These are phyloP conservation scores for Bolboschoenus planiculmis DNA, from an alignment of 176 grass and related monocot species.

Conservation along the genomic window DNA sequence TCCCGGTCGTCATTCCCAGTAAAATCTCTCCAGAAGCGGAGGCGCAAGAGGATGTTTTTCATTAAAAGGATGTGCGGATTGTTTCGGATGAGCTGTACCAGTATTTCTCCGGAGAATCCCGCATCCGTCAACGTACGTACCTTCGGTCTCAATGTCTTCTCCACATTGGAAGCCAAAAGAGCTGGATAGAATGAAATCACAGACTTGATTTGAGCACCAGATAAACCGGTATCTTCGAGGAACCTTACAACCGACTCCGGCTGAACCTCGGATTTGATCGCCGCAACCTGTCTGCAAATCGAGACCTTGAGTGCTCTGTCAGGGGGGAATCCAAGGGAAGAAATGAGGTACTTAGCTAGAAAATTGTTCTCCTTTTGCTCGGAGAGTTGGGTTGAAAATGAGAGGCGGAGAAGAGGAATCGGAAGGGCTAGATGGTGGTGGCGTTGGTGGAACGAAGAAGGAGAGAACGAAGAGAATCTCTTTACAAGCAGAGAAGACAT, in stretches of 20 bases:
- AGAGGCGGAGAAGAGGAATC: not conserved
- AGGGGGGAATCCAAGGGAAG: not conserved
- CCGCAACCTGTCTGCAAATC: not conserved
- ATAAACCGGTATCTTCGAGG: constrained; percentile 3
- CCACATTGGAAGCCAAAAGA: constrained; percentile 9
- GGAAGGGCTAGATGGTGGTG: not conserved
- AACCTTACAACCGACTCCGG: constrained; percentile 7
- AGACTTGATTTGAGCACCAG: not conserved
- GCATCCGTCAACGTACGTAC: not conserved
- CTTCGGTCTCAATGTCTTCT: constrained; percentile 15
- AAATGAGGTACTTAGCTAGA: not conserved
- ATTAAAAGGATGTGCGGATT: not conserved
- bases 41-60: not conserved
- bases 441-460: not conserved
- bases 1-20: not conserved
- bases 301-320: not conserved
- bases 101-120: not conserved
- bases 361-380: not conserved
- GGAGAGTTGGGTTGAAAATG: not conserved
- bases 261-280: not conserved
- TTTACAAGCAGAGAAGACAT: constrained; percentile 3
- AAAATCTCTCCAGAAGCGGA: not conserved
- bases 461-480: not conserved
- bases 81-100: constrained; percentile 7
- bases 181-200: not conserved